phyloP scores from a whole-genome alignment of 2,329 filamentous ascomycete species.

The Diaporthe sp. region DNA sequence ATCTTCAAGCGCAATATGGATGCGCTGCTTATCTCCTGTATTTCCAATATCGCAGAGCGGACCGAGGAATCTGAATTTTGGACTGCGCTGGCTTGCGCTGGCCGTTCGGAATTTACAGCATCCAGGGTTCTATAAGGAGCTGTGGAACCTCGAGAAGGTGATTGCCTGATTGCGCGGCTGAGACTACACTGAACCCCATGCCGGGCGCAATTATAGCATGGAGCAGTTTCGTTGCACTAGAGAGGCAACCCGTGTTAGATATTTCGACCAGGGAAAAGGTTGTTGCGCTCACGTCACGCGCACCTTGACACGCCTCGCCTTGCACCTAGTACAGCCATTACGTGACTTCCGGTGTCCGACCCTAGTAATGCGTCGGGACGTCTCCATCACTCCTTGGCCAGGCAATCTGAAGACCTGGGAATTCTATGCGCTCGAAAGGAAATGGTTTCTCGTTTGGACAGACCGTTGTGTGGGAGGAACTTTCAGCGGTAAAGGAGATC shows the following conservation, averaged over 20 bases:
- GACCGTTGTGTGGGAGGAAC: background rate
- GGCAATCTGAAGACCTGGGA: background rate
- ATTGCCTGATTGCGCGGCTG: background rate
- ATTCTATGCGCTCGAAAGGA: background rate
- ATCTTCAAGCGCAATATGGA: background rate
- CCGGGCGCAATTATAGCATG: background rate
- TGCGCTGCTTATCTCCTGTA: background rate
- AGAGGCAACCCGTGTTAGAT: background rate
- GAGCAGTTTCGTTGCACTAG: background rate
- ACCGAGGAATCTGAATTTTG: background rate
- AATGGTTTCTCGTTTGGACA: background rate
- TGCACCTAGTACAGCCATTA: conserved; percentile 1
- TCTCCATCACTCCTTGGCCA: background rate
- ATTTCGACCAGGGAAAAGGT: background rate
- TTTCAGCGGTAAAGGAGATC: background rate
- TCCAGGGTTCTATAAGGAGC: background rate
- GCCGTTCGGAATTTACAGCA: background rate
- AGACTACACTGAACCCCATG: background rate
- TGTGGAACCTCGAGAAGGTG: background rate
- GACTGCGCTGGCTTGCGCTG: background rate
- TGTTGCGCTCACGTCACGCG: background rate
- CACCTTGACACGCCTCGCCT: background rate
- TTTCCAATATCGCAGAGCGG: background rate
- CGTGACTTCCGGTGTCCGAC: conserved; percentile 3
- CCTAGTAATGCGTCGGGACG: background rate